phyloP scores from a whole-genome alignment of 2,329 filamentous ascomycete genomes.

The Apiospora kogelbergensis region DNA sequence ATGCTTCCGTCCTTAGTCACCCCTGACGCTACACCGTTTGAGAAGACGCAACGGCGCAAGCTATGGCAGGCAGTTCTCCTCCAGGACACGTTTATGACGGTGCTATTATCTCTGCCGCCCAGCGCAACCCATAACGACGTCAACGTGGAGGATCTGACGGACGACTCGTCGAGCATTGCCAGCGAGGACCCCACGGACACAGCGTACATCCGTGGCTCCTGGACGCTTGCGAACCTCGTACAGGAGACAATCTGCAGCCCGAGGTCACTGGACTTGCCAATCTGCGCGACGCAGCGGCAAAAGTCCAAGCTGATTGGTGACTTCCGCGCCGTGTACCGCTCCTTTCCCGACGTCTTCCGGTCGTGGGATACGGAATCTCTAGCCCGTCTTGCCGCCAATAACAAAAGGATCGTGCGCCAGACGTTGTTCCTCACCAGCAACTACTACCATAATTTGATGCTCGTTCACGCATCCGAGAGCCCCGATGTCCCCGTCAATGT shows the following conservation, averaged over 20 bases:
- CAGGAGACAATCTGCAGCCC: slow-evolving; percentile 76
- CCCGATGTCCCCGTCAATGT: slow-evolving; percentile 64
- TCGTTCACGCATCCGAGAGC: slow-evolving; percentile 72
- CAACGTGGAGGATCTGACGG: slow-evolving; percentile 69
- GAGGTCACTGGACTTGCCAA: slow-evolving; percentile 70
- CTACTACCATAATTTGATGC: slow-evolving; percentile 80
- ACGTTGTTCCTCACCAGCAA: slow-evolving; percentile 79
- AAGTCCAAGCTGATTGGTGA: slow-evolving; percentile 69
- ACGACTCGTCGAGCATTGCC: slow-evolving; percentile 59
- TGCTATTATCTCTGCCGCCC: slow-evolving; percentile 74
- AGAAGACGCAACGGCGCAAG: slow-evolving; percentile 77
- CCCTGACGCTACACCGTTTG: slow-evolving; percentile 64
- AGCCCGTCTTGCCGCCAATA: slow-evolving; percentile 53
- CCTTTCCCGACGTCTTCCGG: slow-evolving; percentile 69
- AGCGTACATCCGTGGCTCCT: slow-evolving; percentile 73
- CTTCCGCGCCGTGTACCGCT: slow-evolving; percentile 71
- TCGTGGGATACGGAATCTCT: slow-evolving; percentile 65
- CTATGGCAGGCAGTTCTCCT: slow-evolving; percentile 80
- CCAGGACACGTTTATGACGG: slow-evolving; percentile 80
- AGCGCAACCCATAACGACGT: slow-evolving; percentile 80
- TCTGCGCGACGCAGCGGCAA: slow-evolving; percentile 66
- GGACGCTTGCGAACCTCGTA: slow-evolving; percentile 76
- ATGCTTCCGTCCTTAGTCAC: slow-evolving; percentile 43
- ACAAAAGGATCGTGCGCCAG: slow-evolving; percentile 69
- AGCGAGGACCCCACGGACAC: slow-evolving; percentile 64